These are phyloP conservation scores for Dacryopinax primogenitus DNA, from an alignment of 768 basidiomycete genomes.

Conservation along the genomic window DNA sequence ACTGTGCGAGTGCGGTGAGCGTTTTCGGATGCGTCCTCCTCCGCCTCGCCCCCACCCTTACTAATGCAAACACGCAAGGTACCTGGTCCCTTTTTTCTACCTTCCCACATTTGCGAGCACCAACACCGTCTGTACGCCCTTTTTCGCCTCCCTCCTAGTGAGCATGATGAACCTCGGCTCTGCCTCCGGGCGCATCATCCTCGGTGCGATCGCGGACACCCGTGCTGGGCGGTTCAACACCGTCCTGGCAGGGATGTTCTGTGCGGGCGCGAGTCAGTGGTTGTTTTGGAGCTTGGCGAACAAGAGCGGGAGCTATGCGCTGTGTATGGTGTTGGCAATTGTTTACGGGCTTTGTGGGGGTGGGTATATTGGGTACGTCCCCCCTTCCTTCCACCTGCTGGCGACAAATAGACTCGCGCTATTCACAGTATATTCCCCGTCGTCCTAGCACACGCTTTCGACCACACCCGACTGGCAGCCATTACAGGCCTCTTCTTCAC, in stretches of 20 bases:
- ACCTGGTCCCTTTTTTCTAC: conserved; percentile 3
- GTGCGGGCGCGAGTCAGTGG: neutral
- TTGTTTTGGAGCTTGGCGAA: conserved; percentile 4
- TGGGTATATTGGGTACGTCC: conserved; percentile 3
- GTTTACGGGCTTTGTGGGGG: neutral
- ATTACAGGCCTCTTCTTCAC: conserved; percentile 4
- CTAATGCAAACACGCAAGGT: neutral
- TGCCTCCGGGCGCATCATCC: conserved; percentile 8
- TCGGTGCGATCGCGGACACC: conserved; percentile 6
- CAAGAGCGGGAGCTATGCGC: conserved; percentile 4
- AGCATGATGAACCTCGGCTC: conserved; percentile 10
- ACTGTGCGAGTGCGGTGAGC: neutral
- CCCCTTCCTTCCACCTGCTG: neutral
- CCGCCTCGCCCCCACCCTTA: neutral
- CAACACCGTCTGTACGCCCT: conserved; percentile 7
- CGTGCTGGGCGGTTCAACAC: neutral
- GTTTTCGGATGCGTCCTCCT: neutral
- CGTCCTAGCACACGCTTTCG: conserved; percentile 3
- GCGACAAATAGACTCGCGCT: neutral
- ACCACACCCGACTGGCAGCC: neutral
- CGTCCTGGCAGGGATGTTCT: neutral
- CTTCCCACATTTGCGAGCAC: neutral
- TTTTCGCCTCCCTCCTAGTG: conserved; percentile 5
- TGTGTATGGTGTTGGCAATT: neutral
- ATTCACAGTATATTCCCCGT: neutral